These are phyloP conservation scores for Euryodendron excelsum DNA, from an alignment of 148 eudicot genomes.

Conservation along the genomic window DNA sequence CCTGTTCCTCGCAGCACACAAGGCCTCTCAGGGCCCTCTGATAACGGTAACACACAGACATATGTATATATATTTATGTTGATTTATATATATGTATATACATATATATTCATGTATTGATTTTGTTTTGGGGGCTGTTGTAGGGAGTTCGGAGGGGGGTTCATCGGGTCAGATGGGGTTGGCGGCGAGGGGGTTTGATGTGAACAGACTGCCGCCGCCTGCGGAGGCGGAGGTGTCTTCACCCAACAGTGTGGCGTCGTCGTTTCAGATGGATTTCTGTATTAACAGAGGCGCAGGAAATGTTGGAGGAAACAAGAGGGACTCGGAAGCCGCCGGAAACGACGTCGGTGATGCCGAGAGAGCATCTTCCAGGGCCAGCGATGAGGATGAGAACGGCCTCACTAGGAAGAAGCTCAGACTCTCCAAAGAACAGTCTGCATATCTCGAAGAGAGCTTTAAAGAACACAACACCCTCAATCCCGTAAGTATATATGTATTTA, in stretches of 20 bases:
- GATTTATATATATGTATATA: neutral
- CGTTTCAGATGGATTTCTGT: constrained; percentile 30
- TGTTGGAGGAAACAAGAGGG: constrained; percentile 24
- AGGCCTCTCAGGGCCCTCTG: constrained; percentile 35
- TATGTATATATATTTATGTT: neutral
- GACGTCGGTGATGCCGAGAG: constrained; percentile 36
- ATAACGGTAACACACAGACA: constrained; percentile 25
- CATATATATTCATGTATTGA: too few species aligned
- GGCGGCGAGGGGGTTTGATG: constrained; percentile 36
- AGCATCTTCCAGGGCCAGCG: constrained; percentile 33
- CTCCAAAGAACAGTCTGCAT: constrained; percentile 49
- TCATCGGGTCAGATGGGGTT: constrained; percentile 36
- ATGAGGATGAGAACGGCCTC: constrained; percentile 43
- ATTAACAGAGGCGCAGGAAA: constrained; percentile 7
- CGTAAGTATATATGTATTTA: constrained; percentile 20
- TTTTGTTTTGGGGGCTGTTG: neutral
- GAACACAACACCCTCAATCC: constrained; percentile 53
- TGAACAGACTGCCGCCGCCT: constrained; percentile 34
- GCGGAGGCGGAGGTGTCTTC: constrained; percentile 26
- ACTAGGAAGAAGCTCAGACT: constrained; percentile 40
- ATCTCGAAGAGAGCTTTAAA: constrained; percentile 55
- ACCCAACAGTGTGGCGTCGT: constrained; percentile 34
- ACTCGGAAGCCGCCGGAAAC: constrained; percentile 24
- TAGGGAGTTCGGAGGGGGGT: constrained; percentile 50
- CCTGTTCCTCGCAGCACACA: constrained; percentile 28